Evolutionary conservation across 108 stramenopile genomes (phyloP).

Genomic region (Fistulifera solaris): DNA sequence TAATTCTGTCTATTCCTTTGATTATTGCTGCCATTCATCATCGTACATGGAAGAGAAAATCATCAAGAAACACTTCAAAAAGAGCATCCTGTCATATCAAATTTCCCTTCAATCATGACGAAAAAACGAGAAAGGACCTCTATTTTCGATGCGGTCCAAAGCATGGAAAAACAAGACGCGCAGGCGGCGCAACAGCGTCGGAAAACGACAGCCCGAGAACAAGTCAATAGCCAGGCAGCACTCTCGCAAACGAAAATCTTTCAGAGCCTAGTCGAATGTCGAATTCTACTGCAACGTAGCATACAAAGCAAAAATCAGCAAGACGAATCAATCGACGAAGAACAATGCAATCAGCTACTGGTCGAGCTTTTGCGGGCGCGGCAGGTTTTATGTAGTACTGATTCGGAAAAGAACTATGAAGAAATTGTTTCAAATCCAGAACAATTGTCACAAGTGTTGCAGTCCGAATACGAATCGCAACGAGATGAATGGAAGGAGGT

Average conservation of each 20-base stretch:
- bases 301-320: conserved; percentile 9
- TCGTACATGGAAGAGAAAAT: too few species aligned
- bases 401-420: conserved; percentile 12
- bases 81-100: too few species aligned
- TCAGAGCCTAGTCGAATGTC: conserved; percentile 45
- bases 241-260: conserved; percentile 45
- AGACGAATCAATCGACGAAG: conserved; percentile 1
- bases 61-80: too few species aligned
- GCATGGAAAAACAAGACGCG: conserved; percentile 30
- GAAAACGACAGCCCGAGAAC: conserved; percentile 9
- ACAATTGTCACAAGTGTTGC: conserved; percentile 22
- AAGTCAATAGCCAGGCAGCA: conserved; percentile 24
- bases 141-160: conserved; percentile 40
- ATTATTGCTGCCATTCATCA: too few species aligned
- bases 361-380: conserved; percentile 23
- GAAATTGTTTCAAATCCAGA: conserved; percentile 7
- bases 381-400: conserved; percentile 11
- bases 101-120: conserved; percentile 11
- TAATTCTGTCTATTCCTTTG: too few species aligned
- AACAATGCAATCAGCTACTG: conserved; percentile 26
- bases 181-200: conserved; percentile 19
- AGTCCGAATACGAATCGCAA: conserved; percentile 43
- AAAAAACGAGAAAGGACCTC: conserved; percentile 27
- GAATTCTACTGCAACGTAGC: conserved; percentile 64
- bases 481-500: conserved; percentile 41